These are phyloP conservation scores for Rhizoctonia solani DNA, from an alignment of 1,284 basidiomycete genomes.

Conservation along the genomic window DNA sequence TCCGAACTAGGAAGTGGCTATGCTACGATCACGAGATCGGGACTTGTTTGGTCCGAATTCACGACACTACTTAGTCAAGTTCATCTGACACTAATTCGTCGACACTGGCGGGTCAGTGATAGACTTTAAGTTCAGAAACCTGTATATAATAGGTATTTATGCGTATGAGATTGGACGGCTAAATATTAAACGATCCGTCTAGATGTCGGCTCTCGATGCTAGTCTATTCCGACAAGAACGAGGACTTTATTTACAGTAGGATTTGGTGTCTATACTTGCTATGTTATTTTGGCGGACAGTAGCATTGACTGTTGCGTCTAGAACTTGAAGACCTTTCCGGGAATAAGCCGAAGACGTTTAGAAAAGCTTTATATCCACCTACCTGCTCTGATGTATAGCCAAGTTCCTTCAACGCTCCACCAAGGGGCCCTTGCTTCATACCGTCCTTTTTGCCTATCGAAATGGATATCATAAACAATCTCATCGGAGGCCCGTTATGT, in stretches of 20 bases:
- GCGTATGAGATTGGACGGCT: too few species aligned
- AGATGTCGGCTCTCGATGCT: too few species aligned
- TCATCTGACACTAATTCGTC: too few species aligned
- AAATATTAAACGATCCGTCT: too few species aligned
- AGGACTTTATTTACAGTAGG: too few species aligned
- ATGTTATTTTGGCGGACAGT: not conserved
- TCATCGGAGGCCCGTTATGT: not conserved
- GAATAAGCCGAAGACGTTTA: not conserved
- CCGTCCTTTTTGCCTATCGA: conserved; percentile 66
- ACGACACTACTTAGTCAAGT: too few species aligned
- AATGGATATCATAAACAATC: not conserved
- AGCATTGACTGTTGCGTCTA: not conserved
- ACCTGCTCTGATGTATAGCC: conserved; percentile 86
- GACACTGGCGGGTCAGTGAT: too few species aligned
- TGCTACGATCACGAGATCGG: conserved; percentile 22
- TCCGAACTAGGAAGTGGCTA: conserved; percentile 6
- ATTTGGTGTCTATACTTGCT: not conserved
- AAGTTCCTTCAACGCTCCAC: conserved; percentile 82
- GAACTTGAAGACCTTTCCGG: conserved; percentile 38
- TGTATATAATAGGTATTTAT: too few species aligned
- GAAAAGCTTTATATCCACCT: conserved; percentile 30
- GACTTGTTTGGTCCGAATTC: conserved; percentile 3
- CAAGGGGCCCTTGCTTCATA: conserved; percentile 81
- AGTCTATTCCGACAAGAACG: too few species aligned
- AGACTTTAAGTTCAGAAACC: too few species aligned